Conservation (phyloP, 192 early-diverging fungal genomes). For the Linnemannia zychae region DNA sequence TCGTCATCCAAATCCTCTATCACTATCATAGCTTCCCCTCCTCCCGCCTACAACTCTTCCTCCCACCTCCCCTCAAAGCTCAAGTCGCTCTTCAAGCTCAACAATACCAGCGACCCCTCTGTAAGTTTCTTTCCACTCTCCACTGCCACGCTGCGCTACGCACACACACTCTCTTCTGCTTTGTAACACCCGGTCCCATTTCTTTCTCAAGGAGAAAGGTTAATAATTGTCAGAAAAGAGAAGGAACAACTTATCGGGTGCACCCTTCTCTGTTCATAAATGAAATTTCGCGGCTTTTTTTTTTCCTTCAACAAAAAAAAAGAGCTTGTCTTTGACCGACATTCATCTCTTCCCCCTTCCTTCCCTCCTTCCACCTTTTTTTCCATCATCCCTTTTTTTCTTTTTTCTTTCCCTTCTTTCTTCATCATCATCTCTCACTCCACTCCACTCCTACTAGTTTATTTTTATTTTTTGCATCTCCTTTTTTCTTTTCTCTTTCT, state of each 20-base stretch:
- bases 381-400: background rate
- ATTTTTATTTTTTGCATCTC: too few species aligned
- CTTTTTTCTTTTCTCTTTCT: too few species aligned
- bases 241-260: too few species aligned
- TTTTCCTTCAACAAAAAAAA: background rate
- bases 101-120: conserved; percentile 8
- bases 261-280: too few species aligned
- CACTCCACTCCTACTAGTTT: background rate
- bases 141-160: background rate
- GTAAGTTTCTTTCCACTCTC: background rate
- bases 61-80: conserved; percentile 32
- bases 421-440: background rate
- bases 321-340: background rate
- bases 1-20: conserved; percentile 27
- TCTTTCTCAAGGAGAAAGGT: too few species aligned
- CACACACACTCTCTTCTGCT: background rate
- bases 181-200: background rate
- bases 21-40: conserved; percentile 40
- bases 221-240: too few species aligned
- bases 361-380: background rate
- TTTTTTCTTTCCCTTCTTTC: background rate
- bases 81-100: conserved; percentile 34
- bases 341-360: background rate
- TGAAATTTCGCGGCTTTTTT: background rate
- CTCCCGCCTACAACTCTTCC: conserved; percentile 32